Evolutionary conservation across 164 flowering plant genomes (phyloP).

Genomic region (Vitis riparia): DNA sequence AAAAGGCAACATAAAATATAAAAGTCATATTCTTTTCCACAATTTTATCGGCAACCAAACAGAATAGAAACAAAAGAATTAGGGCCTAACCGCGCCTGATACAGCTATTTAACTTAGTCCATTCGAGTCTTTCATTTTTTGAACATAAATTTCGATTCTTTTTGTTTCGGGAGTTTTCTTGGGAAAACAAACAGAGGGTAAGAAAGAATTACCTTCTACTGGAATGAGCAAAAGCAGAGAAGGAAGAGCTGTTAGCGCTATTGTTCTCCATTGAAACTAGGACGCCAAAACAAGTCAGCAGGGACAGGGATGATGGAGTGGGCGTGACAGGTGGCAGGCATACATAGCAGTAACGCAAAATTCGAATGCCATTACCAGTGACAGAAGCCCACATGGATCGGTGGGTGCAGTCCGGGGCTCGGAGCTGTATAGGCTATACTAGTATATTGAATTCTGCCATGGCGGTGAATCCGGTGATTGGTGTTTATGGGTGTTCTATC

Average conservation of each 20-base stretch:
- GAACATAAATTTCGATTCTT: no score
- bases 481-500: no score
- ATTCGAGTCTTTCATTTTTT: no score
- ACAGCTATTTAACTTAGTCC: no score
- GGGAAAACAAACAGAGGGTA: neutral
- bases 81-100: no score
- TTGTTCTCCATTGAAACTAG: slow-evolving; percentile 18
- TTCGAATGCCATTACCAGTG: slow-evolving; percentile 1
- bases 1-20: no score
- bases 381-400: slow-evolving; percentile 4
- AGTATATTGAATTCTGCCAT: no score
- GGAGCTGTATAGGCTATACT: no score
- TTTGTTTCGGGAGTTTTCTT: neutral
- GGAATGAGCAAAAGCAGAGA: slow-evolving; percentile 36
- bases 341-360: slow-evolving; percentile 12
- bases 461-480: no score
- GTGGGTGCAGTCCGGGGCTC: neutral
- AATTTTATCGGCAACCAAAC: neutral
- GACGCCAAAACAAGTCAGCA: slow-evolving; percentile 4
- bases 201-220: slow-evolving; percentile 23
- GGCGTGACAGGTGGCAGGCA: slow-evolving; percentile 4
- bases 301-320: neutral
- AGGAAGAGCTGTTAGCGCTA: slow-evolving; percentile 12
- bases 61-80: neutral
- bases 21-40: no score